Evolutionary conservation across 768 basidiomycete genomes (phyloP), one percentile per base, ranked within the genome.

Genomic region (Glaciozyma antarctica): DNA sequence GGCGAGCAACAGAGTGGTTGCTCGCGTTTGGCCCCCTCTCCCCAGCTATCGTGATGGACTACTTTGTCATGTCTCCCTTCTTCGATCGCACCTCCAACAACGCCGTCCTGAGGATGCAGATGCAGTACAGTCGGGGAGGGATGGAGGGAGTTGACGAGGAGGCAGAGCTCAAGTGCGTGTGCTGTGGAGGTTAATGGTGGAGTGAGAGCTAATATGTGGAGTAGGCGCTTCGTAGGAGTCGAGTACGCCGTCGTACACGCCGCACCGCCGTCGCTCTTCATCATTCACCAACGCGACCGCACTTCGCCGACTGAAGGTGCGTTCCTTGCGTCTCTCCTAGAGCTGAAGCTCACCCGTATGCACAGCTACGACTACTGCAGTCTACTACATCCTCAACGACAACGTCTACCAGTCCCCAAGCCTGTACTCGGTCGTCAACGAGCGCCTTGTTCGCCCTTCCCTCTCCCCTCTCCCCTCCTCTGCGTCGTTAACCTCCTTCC

Each of bases 51-150:
- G 89, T 88, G 58, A 85, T 93, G 68, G 89, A 92, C 62, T 94
- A 93, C 79, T 94, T 94, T 75, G 80, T 86, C 17, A 84, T 84
- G 1, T 91, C 89, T 34, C 90, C 90, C 84, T 93, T 91, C 79
- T 94, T 90, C 75, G 90, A 93, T 78, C 89, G 89, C 76, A 87
- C 88, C 77, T 90, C 88, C 78, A 92, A 87, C 77, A 94, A 94
- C 76, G 88, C 91, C 72, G 85, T 88, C 38, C 79, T 94, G 52
- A 86, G 90, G 71, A 94, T 94, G 91, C 91, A 94, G 77, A 92
- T 88, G 0, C 86, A 87, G 79, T 86, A 89, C n/a, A 78, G 83
- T 34, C 83, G 86, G 15, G 78, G 90, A 62, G 78, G 81, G 12
- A 86, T 71, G 61, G 61, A 63, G 0, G 61, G 61, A 7, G 49